Base-by-base conservation (phyloP, 768 basidiomycete species). In the Crepidotus variabilis region DNA sequence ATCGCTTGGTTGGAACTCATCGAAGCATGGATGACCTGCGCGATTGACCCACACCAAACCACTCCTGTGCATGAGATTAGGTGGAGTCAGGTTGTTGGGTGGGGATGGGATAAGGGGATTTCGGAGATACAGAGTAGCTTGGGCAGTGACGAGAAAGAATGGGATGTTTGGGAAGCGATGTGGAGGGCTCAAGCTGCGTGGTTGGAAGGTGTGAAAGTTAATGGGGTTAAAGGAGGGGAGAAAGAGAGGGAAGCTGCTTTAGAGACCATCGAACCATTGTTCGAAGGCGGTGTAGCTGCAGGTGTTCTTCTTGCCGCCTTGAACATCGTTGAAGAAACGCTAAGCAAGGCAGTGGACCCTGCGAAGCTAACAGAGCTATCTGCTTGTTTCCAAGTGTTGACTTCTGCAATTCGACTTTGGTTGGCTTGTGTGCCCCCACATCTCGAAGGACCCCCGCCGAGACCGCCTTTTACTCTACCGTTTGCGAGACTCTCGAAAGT, bases 31-130 rank as follows among this genome's bases (percentile, higher is more conserved):
- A 87, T 77, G 6, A 75, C 82, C 2, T 95, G 92, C 61, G 92
- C 94, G 0, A 80, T 84, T n/a, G 90, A 98, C 64, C 95, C 96
- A 6, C 96, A 98, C 66, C 77, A 79, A 54, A 95, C 93, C 6
- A 88, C 85, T 2, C 93, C 93, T 0, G 78, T 77, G 7, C 96
- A 98, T 69, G 92, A 91, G 52, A 84, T 98, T 50, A 71, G 89
- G 8, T 98, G 96, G 95, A 91, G 87, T 54, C 92, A 94, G 64
- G 75, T 96, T 9, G 71, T 76, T n/a, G 85, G 82, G 2, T 90
- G 88, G 85, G 83, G 78, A 0, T 96, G 93, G 90, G 77, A 73
- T 16, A 75, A 77, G 0, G 84, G 88, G 28, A 62, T 86, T 7
- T 64, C 79, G n/a, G 72, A 71, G 48, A 57, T 80, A 55, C 65